Percentiles rank a stretch among this genome's conserved stretches.
Evolutionary conservation across 1,139 yeast species (phyloP).

Genomic region (Debaryomyces nepalensis): DNA sequence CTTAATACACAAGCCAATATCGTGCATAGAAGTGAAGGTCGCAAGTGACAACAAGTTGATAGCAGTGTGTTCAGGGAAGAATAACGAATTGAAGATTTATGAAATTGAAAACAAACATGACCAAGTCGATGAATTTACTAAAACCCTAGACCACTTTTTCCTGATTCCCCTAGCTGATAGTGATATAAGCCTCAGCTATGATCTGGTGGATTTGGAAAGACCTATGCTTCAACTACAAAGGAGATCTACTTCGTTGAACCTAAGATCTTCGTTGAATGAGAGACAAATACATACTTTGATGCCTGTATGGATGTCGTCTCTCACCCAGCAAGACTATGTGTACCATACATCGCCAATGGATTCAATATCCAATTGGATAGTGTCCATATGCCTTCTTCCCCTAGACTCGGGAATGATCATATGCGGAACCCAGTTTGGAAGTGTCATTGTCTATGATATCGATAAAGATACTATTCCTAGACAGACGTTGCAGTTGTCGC

Average conservation of each 20-base stretch:
- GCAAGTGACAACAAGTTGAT: constrained; percentile 19
- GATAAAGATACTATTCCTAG: constrained; percentile 22
- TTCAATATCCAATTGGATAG: constrained; percentile 29
- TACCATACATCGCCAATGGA: constrained; percentile 26
- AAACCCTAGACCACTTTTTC: constrained; percentile 7
- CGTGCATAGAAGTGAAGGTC: constrained; percentile 34
- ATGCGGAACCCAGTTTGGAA: constrained; percentile 44
- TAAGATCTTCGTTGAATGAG: constrained; percentile 19
- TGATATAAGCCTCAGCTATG: constrained; percentile 3
- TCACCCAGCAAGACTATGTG: constrained; percentile 21
- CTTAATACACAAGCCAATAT: constrained; percentile 40
- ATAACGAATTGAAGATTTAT: constrained; percentile 45
- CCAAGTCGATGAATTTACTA: background rate
- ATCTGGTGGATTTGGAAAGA: constrained; percentile 3
- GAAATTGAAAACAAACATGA: constrained; percentile 17
- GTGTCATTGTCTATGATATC: constrained; percentile 28
- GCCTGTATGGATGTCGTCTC: constrained; percentile 28
- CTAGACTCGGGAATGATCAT: constrained; percentile 21
- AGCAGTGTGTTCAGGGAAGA: constrained; percentile 51
- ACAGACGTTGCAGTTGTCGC: constrained; percentile 28
- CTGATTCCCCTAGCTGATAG: constrained; percentile 6
- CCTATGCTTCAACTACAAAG: constrained; percentile 17
- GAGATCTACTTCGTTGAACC: constrained; percentile 18
- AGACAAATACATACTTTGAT: constrained; percentile 25
- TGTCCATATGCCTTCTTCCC: constrained; percentile 24